Evolutionary conservation across 2,329 filamentous ascomycete species (phyloP).

Genomic region (Tricladium varicosporioides): DNA sequence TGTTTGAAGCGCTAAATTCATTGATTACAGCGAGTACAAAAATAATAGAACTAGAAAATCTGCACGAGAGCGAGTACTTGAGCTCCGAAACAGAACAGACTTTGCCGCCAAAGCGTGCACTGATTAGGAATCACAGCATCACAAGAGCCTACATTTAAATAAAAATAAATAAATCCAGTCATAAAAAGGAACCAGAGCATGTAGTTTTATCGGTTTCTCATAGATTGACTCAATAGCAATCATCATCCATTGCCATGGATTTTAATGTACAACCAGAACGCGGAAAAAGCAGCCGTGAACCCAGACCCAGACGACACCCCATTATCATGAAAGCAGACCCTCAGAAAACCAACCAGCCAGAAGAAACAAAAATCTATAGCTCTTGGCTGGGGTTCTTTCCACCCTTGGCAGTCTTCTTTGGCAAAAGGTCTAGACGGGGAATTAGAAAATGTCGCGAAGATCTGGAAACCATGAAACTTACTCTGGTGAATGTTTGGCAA

Average conservation of each 20-base stretch:
- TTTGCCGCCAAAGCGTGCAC: no score
- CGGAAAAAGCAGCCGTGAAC: slow-evolving; percentile 66
- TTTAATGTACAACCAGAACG: slow-evolving; percentile 70
- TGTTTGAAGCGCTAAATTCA: background rate
- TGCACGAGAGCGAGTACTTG: no score
- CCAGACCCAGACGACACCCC: slow-evolving; percentile 71
- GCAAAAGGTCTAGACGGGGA: slow-evolving; percentile 77
- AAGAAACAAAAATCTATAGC: slow-evolving; percentile 68
- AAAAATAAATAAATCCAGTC: no score
- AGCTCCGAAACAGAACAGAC: no score
- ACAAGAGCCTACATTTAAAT: no score
- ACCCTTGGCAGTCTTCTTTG: slow-evolving; percentile 97
- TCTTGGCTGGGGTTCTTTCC: slow-evolving; percentile 93
- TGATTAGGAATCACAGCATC: no score
- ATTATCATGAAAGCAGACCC: slow-evolving; percentile 66
- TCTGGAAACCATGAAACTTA: slow-evolving; percentile 48
- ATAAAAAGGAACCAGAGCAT: background rate
- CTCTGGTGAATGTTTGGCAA: slow-evolving; percentile 97
- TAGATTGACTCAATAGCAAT: slow-evolving; percentile 36
- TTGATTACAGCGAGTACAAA: no score
- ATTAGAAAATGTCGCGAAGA: slow-evolving; percentile 23
- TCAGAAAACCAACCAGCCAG: slow-evolving; percentile 52
- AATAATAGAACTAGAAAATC: background rate
- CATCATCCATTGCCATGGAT: slow-evolving; percentile 53
- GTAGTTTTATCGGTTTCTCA: slow-evolving; percentile 32